Evolutionary conservation across 495 filamentous ascomycete genomes (phyloP), one percentile per base, ranked within the genome.

Genomic region (Collariella sp.): DNA sequence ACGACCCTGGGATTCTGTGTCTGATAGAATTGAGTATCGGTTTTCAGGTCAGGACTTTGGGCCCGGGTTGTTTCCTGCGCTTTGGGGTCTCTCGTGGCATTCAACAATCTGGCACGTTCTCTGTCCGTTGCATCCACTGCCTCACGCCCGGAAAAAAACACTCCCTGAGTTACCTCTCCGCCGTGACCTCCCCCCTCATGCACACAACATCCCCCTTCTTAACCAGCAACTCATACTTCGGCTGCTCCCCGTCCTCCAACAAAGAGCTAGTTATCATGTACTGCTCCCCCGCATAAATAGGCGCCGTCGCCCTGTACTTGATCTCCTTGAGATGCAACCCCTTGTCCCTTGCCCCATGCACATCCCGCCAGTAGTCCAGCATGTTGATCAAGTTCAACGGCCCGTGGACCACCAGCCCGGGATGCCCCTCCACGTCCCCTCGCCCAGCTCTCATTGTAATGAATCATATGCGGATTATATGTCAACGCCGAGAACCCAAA

Each of bases 401-500:
- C 1, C 80, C 82, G 59, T 85, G 83, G 15, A 85, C 82, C 5
- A 85, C 81, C 11, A 81, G 60, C 52, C 76, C 73, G 26, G 69
- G 71, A 55, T 85, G 82, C 0, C 79, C 79, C 52, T 86, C 83
- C 15, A 83, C 72, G 13, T 77, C 68, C 3, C n/a, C 72, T 67
- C 13, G 76, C 77, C 81, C 81, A 85, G 4, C 73, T 68, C 3
- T 70, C 63, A 34, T 81, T 82, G 62, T 85, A 87, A 61, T 88
- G 84, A 38, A 88, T 88, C 64, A 80, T 85, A 59, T 87, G 85
- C 0, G 75, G 79, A 55, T 87, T 88, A 65, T 85, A 87, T 3
- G 84, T 88, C 20, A 89, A 65, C 0, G 85, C 85, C 0, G 81
- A 84, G 71, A 88, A 88, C 4, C 84, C 77, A 64, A 87, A 87